phyloP scores from a whole-genome alignment of 805 yeast species.

The Starmerella davenportii region DNA sequence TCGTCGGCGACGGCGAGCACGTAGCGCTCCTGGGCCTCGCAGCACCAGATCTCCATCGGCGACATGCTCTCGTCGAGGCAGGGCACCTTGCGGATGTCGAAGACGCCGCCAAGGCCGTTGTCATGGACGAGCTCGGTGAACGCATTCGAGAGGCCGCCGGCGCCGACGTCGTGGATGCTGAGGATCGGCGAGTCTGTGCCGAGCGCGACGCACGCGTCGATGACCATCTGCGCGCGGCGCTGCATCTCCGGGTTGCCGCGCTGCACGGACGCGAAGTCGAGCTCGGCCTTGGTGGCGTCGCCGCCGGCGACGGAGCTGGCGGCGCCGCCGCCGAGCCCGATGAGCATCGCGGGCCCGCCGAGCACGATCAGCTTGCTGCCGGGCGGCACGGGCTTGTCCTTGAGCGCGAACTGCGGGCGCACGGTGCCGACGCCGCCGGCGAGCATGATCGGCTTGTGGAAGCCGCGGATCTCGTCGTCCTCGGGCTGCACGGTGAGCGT shows the following conservation, averaged over 20 bases:
- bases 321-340: slow-evolving; percentile 99
- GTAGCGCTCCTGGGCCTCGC: slow-evolving; percentile 96
- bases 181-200: slow-evolving; percentile 68
- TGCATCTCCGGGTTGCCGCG: slow-evolving; percentile 99
- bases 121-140: slow-evolving; percentile 95
- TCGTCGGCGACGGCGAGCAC: slow-evolving; percentile 80
- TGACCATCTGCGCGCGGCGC: slow-evolving; percentile 96
- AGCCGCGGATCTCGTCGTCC: slow-evolving; percentile 66
- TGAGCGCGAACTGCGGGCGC: slow-evolving; percentile 80
- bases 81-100: slow-evolving; percentile 78
- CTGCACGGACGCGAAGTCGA: slow-evolving; percentile 97
- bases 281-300: slow-evolving; percentile 58
- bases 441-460: slow-evolving; percentile 96
- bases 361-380: slow-evolving; percentile 81
- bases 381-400: slow-evolving; percentile 73
- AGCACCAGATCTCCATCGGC: slow-evolving; percentile 99
- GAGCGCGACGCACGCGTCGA: slow-evolving; percentile 76
- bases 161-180: slow-evolving; percentile 97
- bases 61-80: slow-evolving; percentile 95
- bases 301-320: slow-evolving; percentile 84
- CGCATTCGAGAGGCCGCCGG: slow-evolving; percentile 96
- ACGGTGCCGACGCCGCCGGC: slow-evolving; percentile 99
- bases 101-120: slow-evolving; percentile 83
- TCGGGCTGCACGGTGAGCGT: slow-evolving; percentile 65
- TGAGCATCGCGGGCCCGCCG: slow-evolving; percentile 95